A percentile compares a stretch with the other conserved stretches of the same genome.
Evolutionary conservation across 2,329 filamentous ascomycete genomes (phyloP).

Genomic region (Pyrenophora teres): DNA sequence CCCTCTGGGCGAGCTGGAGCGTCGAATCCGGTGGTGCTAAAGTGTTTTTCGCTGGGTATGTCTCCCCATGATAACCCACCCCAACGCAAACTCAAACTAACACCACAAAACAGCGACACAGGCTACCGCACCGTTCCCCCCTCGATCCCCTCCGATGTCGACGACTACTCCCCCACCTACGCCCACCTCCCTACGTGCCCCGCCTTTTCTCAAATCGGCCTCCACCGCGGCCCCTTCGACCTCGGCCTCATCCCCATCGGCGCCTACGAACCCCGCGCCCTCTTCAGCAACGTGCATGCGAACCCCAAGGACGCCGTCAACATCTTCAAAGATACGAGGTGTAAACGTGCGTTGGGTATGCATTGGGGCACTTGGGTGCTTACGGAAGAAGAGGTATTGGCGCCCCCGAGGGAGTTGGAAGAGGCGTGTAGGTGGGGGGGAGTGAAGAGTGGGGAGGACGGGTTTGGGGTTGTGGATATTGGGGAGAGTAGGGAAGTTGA

Average conservation of each 20-base stretch:
- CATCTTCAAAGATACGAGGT: slow-evolving; percentile 84
- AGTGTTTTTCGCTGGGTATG: slow-evolving; percentile 78
- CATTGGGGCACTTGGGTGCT: slow-evolving; percentile 91
- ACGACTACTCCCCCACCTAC: slow-evolving; percentile 74
- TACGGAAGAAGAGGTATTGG: slow-evolving; percentile 81
- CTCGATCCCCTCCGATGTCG: slow-evolving; percentile 60
- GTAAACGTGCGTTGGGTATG: slow-evolving; percentile 78
- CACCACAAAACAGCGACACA: slow-evolving; percentile 67
- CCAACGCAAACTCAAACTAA: neutral
- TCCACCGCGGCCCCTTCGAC: slow-evolving; percentile 82
- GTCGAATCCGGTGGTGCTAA: slow-evolving; percentile 73
- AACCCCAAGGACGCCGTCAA: slow-evolving; percentile 87
- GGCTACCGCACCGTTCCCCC: slow-evolving; percentile 81
- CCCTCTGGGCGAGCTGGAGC: slow-evolving; percentile 88
- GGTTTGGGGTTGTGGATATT: slow-evolving; percentile 84
- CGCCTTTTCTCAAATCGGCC: slow-evolving; percentile 83
- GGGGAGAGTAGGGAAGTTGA: slow-evolving; percentile 75
- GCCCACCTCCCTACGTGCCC: slow-evolving; percentile 72
- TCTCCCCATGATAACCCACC: neutral
- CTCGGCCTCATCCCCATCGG: slow-evolving; percentile 92
- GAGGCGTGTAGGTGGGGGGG: slow-evolving; percentile 71
- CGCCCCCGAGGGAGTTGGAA: slow-evolving; percentile 75
- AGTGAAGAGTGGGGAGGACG: slow-evolving; percentile 77
- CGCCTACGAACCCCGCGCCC: slow-evolving; percentile 74
- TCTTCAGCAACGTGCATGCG: slow-evolving; percentile 83